Evolutionary conservation across 2,329 filamentous ascomycete species (phyloP), one percentile per base, ranked within the genome.

Genomic region (Xylariaceae sp.): DNA sequence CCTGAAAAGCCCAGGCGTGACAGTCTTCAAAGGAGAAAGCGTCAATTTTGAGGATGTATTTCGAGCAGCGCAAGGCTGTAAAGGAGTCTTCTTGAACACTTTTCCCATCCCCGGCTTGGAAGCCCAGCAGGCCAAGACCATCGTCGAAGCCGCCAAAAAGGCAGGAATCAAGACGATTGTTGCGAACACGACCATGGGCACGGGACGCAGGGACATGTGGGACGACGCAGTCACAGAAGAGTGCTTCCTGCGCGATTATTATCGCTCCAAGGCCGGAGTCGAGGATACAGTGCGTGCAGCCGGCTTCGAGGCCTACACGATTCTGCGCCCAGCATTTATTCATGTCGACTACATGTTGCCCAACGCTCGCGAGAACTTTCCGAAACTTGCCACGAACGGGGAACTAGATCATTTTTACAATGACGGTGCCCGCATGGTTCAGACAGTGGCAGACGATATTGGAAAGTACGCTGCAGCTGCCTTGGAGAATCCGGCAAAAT

Each of bases 21-120:
- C 66, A 0, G 7, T 75, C 16, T 74, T 74, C 55, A 56, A 73
- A 43, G 72, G 72, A 7, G 68, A 73, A 10, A 73, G 66, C 57
- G 60, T 55, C 6, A 64, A 72, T 15, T 60, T 63, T n/a, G 67
- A 72, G 0, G 66, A 59, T 0, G 57, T 75, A 20, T 61, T 60
- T 24, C 29, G 37, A 27, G 72, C 72, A 2, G 70, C 71, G 0
- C 57, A 67, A 20, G 72, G 71, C 26, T 73, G 70, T 44, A 60
- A 60, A 1, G 70, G 64, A 2, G 70, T 58, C 10, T 65, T 50
- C 48, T 41, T 65, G 33, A 63, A 63, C 53, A 65, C 62, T 2
- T 49, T 58, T 8, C 58, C 61, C 30, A 50, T 58, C 39, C 60
- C 57, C 4, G 60, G 58, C 1, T 21, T 71, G 0, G 71, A 73